These are phyloP conservation scores for Phytophthora cactorum DNA, from an alignment of 352 stramenopile genomes.

Conservation along the genomic window DNA sequence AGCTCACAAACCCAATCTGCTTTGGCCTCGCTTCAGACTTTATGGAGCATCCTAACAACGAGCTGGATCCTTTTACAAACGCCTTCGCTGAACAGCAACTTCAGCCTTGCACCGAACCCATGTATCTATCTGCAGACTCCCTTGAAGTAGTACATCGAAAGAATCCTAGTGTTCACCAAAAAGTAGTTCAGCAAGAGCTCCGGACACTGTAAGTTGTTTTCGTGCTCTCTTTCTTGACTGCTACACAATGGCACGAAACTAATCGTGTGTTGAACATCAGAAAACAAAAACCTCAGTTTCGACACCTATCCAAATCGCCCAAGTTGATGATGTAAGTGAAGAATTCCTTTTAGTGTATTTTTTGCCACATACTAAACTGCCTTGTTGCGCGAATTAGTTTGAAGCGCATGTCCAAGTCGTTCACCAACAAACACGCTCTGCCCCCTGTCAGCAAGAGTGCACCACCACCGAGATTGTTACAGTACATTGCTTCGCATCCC, in stretches of 20 bases:
- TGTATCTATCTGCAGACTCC: slow-evolving; percentile 2
- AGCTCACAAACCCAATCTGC: not conserved
- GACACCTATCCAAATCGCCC: slow-evolving; percentile 18
- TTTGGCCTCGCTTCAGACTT: slow-evolving; percentile 43
- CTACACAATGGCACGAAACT: not conserved
- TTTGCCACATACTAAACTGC: not conserved
- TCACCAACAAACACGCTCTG: slow-evolving; percentile 24
- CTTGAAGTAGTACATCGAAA: slow-evolving; percentile 7
- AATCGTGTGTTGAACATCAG: slow-evolving; percentile 3
- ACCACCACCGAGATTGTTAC: slow-evolving; percentile 20
- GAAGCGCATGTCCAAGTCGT: slow-evolving; percentile 8
- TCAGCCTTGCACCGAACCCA: not conserved
- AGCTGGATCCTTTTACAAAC: slow-evolving; percentile 6
- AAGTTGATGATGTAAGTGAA: slow-evolving; percentile 32
- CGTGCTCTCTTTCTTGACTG: not conserved
- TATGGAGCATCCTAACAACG: slow-evolving; percentile 41
- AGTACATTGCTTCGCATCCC: slow-evolving; percentile 27
- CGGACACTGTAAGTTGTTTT: slow-evolving; percentile 26
- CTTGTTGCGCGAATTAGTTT: slow-evolving; percentile 8
- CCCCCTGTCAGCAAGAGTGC: slow-evolving; percentile 34
- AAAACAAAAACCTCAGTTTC: slow-evolving; percentile 24
- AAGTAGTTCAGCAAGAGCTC: slow-evolving; percentile 15
- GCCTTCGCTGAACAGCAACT: not conserved
- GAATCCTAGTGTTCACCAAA: slow-evolving; percentile 5
- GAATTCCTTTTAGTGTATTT: not conserved